Base-by-base conservation (phyloP, 1,284 basidiomycete genomes). In the Fereydounia khargensis region DNA sequence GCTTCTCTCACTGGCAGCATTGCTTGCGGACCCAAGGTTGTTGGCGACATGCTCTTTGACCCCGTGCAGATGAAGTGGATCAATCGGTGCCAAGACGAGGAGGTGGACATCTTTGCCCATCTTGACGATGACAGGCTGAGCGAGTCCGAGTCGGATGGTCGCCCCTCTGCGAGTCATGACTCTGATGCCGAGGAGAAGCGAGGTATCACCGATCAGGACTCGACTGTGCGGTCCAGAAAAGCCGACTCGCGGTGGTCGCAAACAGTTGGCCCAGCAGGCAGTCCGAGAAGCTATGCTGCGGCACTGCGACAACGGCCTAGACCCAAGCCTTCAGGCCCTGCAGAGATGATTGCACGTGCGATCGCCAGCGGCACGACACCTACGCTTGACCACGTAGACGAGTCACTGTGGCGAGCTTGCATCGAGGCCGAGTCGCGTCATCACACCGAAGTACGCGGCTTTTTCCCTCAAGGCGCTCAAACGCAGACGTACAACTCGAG, bases 1-100 rank as follows among this genome's bases (percentile, higher is more conserved):
- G 49, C 36, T 6, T 40, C 56, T 13, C 45, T 56, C 45, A 27
- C 31, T n/a, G 39, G 36, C 42, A 39, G 36, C 40, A 47, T 56
- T 21, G 50, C 47, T 4, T 53, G 52, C 8, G 61, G 53, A 42
- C 84, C 86, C 47, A 83, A 89, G 42, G 85, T 91, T 68, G 91
- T 96, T 11, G 92, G 92, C 40, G 91, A 91, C 79, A 97, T 97
- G 92, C 84, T 91, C 39, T 97, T 97, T 68, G 92, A 97, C 78
- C 91, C 94, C 1, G 74, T 84, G 40, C 83, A 85, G 31, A 95
- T 96, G 90, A 88, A 88, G 69, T 97, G 92, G 92, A 84, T 92
- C 67, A 54, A 57, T 25, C 57, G 89, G 85, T 42, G 87, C 83
- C 37, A 79, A 86, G 85, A 87, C 7, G 91, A 91, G 50, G 89